phyloP scores from a whole-genome alignment of 1,284 basidiomycete genomes.

The Rhodotorula sp. region DNA sequence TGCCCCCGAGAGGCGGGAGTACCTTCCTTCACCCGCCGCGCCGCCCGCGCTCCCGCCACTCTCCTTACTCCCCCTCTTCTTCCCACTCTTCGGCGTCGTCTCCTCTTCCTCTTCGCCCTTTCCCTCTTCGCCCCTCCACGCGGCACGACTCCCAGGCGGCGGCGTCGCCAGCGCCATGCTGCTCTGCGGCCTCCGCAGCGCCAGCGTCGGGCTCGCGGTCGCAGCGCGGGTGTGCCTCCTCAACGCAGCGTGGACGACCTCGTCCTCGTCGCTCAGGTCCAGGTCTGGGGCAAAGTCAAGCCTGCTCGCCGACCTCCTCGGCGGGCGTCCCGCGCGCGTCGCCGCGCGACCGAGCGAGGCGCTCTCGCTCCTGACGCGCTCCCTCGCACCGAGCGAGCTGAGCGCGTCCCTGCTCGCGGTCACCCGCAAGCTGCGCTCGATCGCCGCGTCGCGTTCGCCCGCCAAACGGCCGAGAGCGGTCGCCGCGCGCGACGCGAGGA shows the following conservation, averaged over 20 bases:
- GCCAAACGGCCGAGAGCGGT: slow-evolving; percentile 11
- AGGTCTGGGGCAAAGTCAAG: background rate
- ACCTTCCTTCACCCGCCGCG: background rate
- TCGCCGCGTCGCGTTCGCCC: slow-evolving; percentile 11
- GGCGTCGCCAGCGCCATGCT: background rate
- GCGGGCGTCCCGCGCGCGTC: background rate
- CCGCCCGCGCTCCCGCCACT: slow-evolving; percentile 3
- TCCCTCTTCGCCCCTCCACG: background rate
- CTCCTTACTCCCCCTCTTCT: slow-evolving; percentile 6
- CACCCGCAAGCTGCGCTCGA: slow-evolving; percentile 11
- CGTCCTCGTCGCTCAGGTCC: background rate
- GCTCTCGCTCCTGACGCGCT: background rate
- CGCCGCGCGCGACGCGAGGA: slow-evolving; percentile 9
- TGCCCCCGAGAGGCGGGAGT: background rate
- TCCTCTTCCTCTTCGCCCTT: slow-evolving; percentile 2
- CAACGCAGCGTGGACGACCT: background rate
- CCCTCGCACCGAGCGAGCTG: background rate
- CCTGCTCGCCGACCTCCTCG: background rate
- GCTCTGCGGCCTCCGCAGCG: background rate
- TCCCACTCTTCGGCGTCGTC: slow-evolving; percentile 20
- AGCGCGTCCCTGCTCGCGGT: slow-evolving; percentile 3
- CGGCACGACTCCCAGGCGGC: background rate
- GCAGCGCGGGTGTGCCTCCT: background rate
- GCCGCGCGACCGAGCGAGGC: too few species aligned
- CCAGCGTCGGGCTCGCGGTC: background rate